Evolutionary conservation across 495 filamentous ascomycete species (phyloP).

Genomic region (Penicillium maclennaniae): DNA sequence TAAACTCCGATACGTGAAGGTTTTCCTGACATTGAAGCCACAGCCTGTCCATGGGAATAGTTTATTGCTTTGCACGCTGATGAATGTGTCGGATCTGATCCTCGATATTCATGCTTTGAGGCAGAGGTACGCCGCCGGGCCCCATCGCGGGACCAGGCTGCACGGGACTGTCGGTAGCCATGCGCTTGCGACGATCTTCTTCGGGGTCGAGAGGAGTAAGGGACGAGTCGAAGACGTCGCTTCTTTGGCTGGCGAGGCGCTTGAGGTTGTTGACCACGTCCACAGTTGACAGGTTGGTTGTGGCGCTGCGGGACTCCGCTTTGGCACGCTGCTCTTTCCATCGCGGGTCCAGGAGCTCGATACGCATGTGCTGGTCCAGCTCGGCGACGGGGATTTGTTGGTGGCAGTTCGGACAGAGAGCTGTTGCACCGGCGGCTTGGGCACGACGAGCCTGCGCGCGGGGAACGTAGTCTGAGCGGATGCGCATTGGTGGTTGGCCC

Average conservation of each 20-base stretch:
- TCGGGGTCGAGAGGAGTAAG: constrained; percentile 46
- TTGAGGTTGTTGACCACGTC: constrained; percentile 95
- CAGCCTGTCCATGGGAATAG: background rate
- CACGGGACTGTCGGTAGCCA: constrained; percentile 41
- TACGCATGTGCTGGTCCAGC: constrained; percentile 90
- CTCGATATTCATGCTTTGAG: constrained; percentile 45
- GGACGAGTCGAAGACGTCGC: constrained; percentile 78
- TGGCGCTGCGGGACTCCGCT: constrained; percentile 74
- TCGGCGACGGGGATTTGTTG: constrained; percentile 83
- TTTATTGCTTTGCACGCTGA: constrained; percentile 35
- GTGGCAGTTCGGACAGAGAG: constrained; percentile 90
- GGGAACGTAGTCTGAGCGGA: constrained; percentile 87
- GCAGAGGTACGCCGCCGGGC: constrained; percentile 28
- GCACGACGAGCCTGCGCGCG: constrained; percentile 67
- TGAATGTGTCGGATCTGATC: constrained; percentile 51
- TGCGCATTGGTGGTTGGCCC: constrained; percentile 73
- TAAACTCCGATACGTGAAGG: background rate
- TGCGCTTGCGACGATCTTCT: constrained; percentile 71
- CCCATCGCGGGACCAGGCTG: constrained; percentile 9
- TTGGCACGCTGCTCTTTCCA: constrained; percentile 97
- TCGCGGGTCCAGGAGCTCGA: constrained; percentile 88
- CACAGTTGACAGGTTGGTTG: constrained; percentile 79
- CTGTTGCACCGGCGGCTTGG: constrained; percentile 61
- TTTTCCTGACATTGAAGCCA: background rate
- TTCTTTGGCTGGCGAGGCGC: constrained; percentile 87